Percentiles rank a stretch among this genome's conserved stretches.
phyloP scores from a whole-genome alignment of 176 grass and related monocot species.

The Alopecurus myosuroides region DNA sequence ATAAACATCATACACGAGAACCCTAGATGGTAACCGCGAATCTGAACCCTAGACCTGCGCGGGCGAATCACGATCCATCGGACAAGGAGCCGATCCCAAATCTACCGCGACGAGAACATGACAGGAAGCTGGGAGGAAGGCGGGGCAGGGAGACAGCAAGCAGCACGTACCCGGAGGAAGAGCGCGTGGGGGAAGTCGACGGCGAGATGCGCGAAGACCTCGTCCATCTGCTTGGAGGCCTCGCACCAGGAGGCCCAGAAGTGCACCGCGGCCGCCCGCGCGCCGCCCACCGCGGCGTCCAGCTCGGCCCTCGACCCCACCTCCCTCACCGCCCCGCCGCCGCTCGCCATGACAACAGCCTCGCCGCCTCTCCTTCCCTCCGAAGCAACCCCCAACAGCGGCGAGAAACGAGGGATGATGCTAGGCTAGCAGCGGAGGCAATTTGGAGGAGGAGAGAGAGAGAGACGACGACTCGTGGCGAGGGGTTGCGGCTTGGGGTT shows the following conservation, averaged over 20 bases:
- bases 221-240: constrained; percentile 99
- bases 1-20: neutral
- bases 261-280: constrained; percentile 54
- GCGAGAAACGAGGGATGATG: neutral
- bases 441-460: neutral
- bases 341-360: constrained; percentile 36
- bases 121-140: neutral
- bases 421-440: neutral
- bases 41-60: neutral
- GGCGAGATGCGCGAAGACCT: constrained; percentile 92
- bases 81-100: neutral
- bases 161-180: constrained; percentile 57
- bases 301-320: constrained; percentile 64
- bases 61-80: neutral
- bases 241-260: constrained; percentile 98
- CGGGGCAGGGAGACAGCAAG: neutral
- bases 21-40: neutral
- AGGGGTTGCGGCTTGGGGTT: constrained; percentile 26
- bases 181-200: constrained; percentile 69
- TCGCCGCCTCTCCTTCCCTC: neutral
- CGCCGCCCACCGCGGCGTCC: constrained; percentile 54
- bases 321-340: constrained; percentile 53
- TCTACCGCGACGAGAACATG: constrained; percentile 1
- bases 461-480: neutral
- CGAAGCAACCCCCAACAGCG: neutral